These are phyloP conservation scores for Ailanthus altissimus DNA, from an alignment of 345 rosid genomes.

Conservation along the genomic window DNA sequence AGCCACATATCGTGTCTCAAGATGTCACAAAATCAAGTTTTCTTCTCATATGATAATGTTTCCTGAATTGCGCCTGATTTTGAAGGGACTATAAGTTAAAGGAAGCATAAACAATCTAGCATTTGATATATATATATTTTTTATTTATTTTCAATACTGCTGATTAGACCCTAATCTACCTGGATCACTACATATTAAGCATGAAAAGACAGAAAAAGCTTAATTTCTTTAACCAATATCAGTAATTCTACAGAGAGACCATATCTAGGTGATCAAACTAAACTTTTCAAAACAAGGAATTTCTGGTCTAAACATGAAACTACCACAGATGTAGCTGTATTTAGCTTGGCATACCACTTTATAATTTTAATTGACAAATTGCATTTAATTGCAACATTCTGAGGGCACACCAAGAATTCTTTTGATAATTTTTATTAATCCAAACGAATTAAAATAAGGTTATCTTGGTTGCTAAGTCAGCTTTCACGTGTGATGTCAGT, in stretches of 20 bases:
- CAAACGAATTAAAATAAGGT: background rate
- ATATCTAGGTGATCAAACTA: background rate
- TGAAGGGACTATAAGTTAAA: background rate
- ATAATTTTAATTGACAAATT: background rate
- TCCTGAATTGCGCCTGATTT: background rate
- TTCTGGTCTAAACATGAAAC: background rate
- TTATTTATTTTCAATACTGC: background rate
- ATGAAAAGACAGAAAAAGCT: background rate
- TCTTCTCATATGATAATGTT: background rate
- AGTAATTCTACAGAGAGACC: background rate
- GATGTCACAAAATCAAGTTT: background rate
- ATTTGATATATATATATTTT: too few species aligned
- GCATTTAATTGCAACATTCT: background rate
- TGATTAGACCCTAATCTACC: background rate
- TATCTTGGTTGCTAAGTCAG: background rate
- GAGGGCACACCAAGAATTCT: background rate
- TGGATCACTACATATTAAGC: too few species aligned
- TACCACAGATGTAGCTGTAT: background rate
- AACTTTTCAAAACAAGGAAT: background rate
- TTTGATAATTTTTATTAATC: background rate
- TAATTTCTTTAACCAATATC: background rate
- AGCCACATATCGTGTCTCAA: background rate
- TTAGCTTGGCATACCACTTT: background rate
- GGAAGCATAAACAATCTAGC: slow-evolving; percentile 7
- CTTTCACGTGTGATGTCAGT: background rate